Conservation (phyloP, 768 basidiomycete genomes). For the Tephrocybe sp. region DNA sequence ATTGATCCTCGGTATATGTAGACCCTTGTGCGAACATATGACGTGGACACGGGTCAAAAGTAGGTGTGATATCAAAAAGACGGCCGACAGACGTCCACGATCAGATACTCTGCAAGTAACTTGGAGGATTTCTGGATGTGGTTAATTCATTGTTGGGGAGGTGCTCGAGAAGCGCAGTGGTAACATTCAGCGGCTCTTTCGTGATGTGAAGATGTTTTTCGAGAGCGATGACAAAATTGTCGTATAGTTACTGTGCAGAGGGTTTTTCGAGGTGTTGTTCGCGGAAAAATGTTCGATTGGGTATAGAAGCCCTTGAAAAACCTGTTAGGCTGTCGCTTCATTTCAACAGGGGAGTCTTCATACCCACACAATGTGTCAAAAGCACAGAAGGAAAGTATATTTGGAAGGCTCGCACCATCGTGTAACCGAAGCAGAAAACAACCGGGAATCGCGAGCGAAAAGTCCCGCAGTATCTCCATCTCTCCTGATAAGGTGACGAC, state of each 20-base stretch:
- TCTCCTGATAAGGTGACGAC: conserved; percentile 37
- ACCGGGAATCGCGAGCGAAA: conserved; percentile 30
- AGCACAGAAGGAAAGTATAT: not conserved
- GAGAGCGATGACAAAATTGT: conserved; percentile 25
- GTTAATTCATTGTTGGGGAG: conserved; percentile 28
- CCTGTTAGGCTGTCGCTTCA: conserved; percentile 19
- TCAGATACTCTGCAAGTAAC: conserved; percentile 33
- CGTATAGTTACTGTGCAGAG: conserved; percentile 30
- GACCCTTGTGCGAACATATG: conserved; percentile 29
- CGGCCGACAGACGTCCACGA: conserved; percentile 33
- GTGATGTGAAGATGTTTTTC: conserved; percentile 25
- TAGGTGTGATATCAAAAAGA: conserved; percentile 24
- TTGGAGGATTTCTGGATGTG: conserved; percentile 29
- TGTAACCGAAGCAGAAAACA: conserved; percentile 27
- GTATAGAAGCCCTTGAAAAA: conserved; percentile 30
- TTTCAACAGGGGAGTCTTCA: conserved; percentile 25
- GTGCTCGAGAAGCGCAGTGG: conserved; percentile 25
- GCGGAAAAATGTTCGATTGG: conserved; percentile 36
- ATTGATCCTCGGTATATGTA: conserved; percentile 24
- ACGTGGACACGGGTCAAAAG: conserved; percentile 31
- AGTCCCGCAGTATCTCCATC: conserved; percentile 39
- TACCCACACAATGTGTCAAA: conserved; percentile 24
- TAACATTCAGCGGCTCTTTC: conserved; percentile 26
- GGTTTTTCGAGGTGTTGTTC: no score
- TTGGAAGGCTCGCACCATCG: conserved; percentile 24